A percentile compares a stretch with the other conserved stretches of the same genome.
These are phyloP conservation scores for Firmiana major DNA, from an alignment of 345 rosid species.

Conservation along the genomic window DNA sequence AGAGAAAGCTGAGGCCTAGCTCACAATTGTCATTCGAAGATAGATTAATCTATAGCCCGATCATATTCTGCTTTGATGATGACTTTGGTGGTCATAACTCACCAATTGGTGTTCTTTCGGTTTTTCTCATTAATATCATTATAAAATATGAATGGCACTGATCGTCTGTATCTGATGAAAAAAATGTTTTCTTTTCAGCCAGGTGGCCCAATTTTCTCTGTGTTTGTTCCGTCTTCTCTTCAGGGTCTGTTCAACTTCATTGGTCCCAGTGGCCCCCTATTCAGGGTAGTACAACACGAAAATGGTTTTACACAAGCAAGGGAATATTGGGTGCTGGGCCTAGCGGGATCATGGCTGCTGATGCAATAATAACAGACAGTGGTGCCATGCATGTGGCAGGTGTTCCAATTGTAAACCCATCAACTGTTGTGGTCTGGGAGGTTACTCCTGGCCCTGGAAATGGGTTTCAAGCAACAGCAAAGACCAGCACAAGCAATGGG, in stretches of 20 bases:
- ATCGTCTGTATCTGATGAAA: background rate
- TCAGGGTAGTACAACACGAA: slow-evolving; percentile 59
- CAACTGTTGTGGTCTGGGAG: slow-evolving; percentile 99
- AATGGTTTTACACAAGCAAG: slow-evolving; percentile 96
- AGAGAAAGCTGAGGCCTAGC: background rate
- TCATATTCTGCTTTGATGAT: background rate
- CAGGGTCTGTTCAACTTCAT: slow-evolving; percentile 97
- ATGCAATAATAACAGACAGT: slow-evolving; percentile 92
- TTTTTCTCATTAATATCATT: background rate
- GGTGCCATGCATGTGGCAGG: slow-evolving; percentile 99
- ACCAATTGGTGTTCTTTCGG: background rate
- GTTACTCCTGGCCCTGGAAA: slow-evolving; percentile 96
- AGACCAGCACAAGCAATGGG: slow-evolving; percentile 52
- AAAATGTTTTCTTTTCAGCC: slow-evolving; percentile 51
- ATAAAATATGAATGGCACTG: background rate
- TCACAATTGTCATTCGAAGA: background rate
- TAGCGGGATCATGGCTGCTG: slow-evolving; percentile 99
- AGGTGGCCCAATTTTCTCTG: slow-evolving; percentile 99
- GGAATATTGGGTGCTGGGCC: slow-evolving; percentile 99
- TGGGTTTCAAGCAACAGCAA: slow-evolving; percentile 81
- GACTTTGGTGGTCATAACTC: background rate
- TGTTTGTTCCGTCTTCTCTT: slow-evolving; percentile 93
- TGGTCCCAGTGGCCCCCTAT: slow-evolving; percentile 97
- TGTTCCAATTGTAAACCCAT: slow-evolving; percentile 97
- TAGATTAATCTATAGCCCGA: background rate